Evolutionary conservation across 1,284 basidiomycete species (phyloP).

Genomic region (Melampsora medusae): DNA sequence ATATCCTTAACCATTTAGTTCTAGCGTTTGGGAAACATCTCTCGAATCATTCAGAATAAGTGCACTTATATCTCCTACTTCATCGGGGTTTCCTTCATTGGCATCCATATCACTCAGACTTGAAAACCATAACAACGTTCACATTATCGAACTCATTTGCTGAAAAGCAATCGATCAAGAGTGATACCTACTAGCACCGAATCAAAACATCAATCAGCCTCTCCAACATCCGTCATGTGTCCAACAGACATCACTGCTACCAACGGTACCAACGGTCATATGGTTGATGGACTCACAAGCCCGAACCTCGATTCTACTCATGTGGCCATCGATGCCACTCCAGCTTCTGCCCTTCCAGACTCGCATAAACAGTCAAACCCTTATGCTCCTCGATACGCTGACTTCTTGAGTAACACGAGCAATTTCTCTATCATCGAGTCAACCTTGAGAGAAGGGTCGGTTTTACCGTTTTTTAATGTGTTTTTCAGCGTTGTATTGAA

Average conservation of each 20-base stretch:
- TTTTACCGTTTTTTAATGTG: not conserved
- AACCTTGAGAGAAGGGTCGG: slow-evolving; percentile 43
- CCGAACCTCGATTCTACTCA: slow-evolving; percentile 11
- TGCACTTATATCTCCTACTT: too few relatives aligned
- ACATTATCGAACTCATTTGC: too few relatives aligned
- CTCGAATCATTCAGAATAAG: too few relatives aligned
- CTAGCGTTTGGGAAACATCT: too few relatives aligned
- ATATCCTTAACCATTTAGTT: too few relatives aligned
- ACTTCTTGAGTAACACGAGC: slow-evolving; percentile 68
- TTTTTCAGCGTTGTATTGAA: not conserved
- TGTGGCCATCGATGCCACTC: slow-evolving; percentile 29
- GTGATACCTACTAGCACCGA: too few relatives aligned
- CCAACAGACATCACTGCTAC: slow-evolving; percentile 7
- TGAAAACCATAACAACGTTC: too few relatives aligned
- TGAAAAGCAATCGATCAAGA: too few relatives aligned
- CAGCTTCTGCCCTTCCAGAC: not conserved
- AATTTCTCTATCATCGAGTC: slow-evolving; percentile 63
- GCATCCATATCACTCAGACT: too few relatives aligned
- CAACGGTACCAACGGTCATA: slow-evolving; percentile 15
- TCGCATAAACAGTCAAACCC: slow-evolving; percentile 36
- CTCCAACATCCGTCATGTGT: not conserved
- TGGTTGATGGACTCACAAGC: slow-evolving; percentile 8
- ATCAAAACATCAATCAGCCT: too few relatives aligned
- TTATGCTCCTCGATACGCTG: slow-evolving; percentile 45
- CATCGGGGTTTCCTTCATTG: too few relatives aligned